Evolutionary conservation across 2,329 filamentous ascomycete species (phyloP).

Genomic region (Venturia oleaginea): DNA sequence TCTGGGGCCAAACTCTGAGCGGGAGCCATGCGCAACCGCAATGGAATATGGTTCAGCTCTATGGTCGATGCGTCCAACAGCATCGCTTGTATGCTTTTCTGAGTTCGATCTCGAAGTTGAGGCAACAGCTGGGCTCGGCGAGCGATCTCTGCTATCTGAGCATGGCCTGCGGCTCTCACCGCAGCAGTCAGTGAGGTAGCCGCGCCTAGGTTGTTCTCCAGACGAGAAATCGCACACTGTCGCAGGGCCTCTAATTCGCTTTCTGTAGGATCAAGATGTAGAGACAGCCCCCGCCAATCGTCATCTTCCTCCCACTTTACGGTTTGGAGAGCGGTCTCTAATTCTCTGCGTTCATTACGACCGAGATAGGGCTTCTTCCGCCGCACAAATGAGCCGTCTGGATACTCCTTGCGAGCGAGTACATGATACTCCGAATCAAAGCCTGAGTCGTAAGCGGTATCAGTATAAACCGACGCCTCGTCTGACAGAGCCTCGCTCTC

Average conservation of each 20-base stretch:
- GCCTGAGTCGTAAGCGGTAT: not conserved
- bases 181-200: not conserved
- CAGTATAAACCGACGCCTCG: not conserved
- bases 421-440: not conserved
- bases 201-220: not conserved
- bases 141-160: not conserved
- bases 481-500: not conserved
- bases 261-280: not conserved
- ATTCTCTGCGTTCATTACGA: not conserved
- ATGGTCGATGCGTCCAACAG: not conserved
- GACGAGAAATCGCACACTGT: not conserved
- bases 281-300: not conserved
- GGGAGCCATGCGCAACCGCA: not conserved
- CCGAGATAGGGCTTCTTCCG: slow-evolving; percentile 12
- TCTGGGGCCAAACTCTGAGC: not conserved
- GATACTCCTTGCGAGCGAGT: not conserved
- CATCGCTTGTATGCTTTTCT: not conserved
- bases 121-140: not conserved
- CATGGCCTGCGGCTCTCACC: not conserved
- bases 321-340: not conserved
- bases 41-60: not conserved
- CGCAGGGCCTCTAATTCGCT: not conserved
- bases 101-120: not conserved
- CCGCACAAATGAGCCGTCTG: not conserved
- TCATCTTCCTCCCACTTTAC: not conserved